Base-by-base conservation (phyloP, 2,329 filamentous ascomycete species). In the Aspergillus clavatus region DNA sequence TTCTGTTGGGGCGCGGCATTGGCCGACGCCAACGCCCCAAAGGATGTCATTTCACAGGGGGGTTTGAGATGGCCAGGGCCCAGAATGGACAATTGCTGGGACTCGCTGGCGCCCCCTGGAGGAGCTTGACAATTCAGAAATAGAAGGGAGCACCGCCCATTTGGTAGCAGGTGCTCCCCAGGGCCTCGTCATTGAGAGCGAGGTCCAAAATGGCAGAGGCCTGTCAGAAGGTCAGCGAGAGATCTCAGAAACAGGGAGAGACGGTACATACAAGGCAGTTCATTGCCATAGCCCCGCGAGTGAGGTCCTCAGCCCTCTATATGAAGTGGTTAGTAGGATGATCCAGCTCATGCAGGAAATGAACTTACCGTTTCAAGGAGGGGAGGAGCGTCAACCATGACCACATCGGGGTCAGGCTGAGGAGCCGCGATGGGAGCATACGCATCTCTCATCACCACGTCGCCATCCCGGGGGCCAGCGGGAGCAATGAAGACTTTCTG, bases 361-460 rank as follows among this genome's bases (percentile, higher is more conserved):
- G 14, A 35, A 35, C 31, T 35, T 35, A 35, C 31, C 31, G 18
- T 21, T 35, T 21, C 31, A 3, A 5, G 0, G 31, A 38, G 33
- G 23, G 33, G 33, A 37, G 33, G 41, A 23, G 41, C 41, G 4
- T 43, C 41, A 3, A 6, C 7, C 41, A 43, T 43, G n/a, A 19
- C 33, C 18, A 18, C 24, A 19, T 43, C 24, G 16, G 28, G 33
- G 24, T 38, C 23, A 19, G 27, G 8, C 41, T 12, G 33, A 28
- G n/a, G n/a, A n/a, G 18, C 24, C 23, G 10, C 21, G 33, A 28
- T 27, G 27, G 37, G 22, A 16, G 12, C 18, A 12, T 18, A 27
- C 27, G 35, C 33, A 33, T 43, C 41, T 22, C 12, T 19, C 41
- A 43, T 43, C 23, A 43, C 36, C n/a, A 27, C 18, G 33, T 43